Base-by-base conservation (phyloP, 2,329 filamentous ascomycete genomes). In the Xylaria sp. region DNA sequence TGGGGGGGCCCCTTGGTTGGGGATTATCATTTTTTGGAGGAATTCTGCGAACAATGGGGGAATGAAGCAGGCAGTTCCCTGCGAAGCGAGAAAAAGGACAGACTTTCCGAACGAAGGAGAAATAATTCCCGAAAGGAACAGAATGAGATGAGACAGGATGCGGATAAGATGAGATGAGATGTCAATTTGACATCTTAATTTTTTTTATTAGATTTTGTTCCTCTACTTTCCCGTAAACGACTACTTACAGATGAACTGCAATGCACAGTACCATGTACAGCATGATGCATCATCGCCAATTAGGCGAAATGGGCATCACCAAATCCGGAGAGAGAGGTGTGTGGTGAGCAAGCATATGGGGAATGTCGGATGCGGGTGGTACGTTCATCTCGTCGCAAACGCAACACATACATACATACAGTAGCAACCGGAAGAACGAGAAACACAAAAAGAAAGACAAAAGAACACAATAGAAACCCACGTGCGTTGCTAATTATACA, bases 401-500 rank as follows among this genome's bases (percentile, higher is more conserved):
- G 28, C 4, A 31, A 9, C n/a, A n/a, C n/a, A n/a, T n/a, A n/a
- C n/a, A 15, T 46, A 52, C 28, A 40, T 47, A n/a, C 19, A 31
- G 51, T 43, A 43, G 45, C 19, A 49, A 54, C 56, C 28, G 28
- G 38, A 33, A n/a, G n/a, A 33, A 45, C 50, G 43, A 57, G 33
- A 47, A 46, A 19, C 25, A n/a, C 19, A 31, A 38, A 40, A 37
- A 33, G 28, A 31, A 31, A 31, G 28, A 31, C 28, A 31, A 31
- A 31, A 31, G 28, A 31, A 31, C 28, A 31, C 5, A 31, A 9
- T 31, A 31, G n/a, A n/a, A 31, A 31, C 28, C 57, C 57, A 60
- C 57, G 57, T 60, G 57, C 35, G 50, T 31, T 60, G 42, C 57
- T 60, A 60, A 60, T 60, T 47, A 54, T 60, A 31, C 28, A 31